These are phyloP conservation scores for Dipteronia dyeriana DNA, from an alignment of 345 rosid genomes.

Conservation along the genomic window DNA sequence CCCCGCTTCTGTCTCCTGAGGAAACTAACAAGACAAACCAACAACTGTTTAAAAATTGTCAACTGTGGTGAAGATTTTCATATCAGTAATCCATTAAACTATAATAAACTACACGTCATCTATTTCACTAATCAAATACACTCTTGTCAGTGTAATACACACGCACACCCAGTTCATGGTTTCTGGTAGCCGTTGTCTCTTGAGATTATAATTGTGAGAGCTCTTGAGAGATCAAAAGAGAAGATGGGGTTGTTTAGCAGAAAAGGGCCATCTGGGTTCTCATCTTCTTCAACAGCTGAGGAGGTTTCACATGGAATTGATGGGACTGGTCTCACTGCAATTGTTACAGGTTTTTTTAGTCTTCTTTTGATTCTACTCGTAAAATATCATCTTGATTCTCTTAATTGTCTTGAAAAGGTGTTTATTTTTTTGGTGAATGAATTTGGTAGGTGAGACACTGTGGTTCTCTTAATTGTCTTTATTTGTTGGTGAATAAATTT, in stretches of 20 bases:
- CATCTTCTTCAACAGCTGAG: constrained; percentile 68
- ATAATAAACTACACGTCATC: too few relatives aligned
- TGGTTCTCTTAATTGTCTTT: background rate
- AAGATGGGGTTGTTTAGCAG: constrained; percentile 43
- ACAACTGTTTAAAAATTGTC: too few relatives aligned
- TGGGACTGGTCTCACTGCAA: constrained; percentile 73
- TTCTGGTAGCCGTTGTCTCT: background rate
- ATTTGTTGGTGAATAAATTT: too few relatives aligned
- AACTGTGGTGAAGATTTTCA: too few relatives aligned
- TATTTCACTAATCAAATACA: too few relatives aligned
- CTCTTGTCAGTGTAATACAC: too few relatives aligned
- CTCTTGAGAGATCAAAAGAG: background rate
- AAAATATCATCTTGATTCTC: background rate
- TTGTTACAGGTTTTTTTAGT: constrained; percentile 54
- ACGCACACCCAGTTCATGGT: too few relatives aligned
- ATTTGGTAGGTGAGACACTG: too few relatives aligned
- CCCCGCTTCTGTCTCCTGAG: too few relatives aligned
- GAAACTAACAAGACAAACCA: too few relatives aligned
- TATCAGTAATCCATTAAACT: too few relatives aligned
- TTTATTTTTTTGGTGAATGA: background rate
- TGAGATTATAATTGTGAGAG: background rate
- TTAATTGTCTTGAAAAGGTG: background rate
- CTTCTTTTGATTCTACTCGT: too few relatives aligned
- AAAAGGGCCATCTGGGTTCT: constrained; percentile 62
- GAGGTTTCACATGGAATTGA: constrained; percentile 68